Conservation (phyloP, 2,329 filamentous ascomycete species). For the Fusarium oligoseptatum region DNA sequence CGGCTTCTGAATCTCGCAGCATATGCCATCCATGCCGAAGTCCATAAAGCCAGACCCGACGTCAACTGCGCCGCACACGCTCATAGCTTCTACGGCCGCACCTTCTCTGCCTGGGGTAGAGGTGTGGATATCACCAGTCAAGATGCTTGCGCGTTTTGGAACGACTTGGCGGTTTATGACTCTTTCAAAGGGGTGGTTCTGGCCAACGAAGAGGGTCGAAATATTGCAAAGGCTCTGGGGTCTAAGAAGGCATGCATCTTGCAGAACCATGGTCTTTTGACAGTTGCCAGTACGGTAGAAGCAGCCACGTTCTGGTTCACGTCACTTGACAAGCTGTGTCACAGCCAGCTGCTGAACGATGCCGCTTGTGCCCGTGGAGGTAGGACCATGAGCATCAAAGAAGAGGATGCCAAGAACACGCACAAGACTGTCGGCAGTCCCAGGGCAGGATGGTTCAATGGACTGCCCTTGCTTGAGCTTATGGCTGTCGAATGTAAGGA, state of each 20-base stretch:
- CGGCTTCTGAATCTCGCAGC: neutral
- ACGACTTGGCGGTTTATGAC: slow-evolving; percentile 2
- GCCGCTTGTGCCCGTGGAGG: too few relatives aligned
- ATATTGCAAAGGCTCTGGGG: slow-evolving; percentile 14
- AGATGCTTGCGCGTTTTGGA: neutral
- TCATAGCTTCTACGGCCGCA: slow-evolving; percentile 10
- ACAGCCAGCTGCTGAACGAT: neutral
- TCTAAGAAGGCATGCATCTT: slow-evolving; percentile 15
- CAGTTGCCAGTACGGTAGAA: neutral
- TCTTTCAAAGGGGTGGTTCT: neutral
- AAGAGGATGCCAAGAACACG: neutral
- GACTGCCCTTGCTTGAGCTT: too few relatives aligned
- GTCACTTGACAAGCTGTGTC: slow-evolving; percentile 1
- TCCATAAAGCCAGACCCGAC: slow-evolving; percentile 15
- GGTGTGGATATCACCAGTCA: neutral
- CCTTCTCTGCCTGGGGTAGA: neutral
- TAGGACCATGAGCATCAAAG: too few relatives aligned
- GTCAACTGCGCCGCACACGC: slow-evolving; percentile 21
- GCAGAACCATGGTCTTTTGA: slow-evolving; percentile 18
- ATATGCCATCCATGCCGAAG: slow-evolving; percentile 15
- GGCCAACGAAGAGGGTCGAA: slow-evolving; percentile 6
- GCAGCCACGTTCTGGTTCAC: slow-evolving; percentile 6
- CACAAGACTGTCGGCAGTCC: too few relatives aligned
- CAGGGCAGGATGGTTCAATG: too few relatives aligned
- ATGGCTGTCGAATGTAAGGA: too few relatives aligned